Conservation (phyloP, 495 filamentous ascomycete species). For the Melanomma pulvis-pyrius region DNA sequence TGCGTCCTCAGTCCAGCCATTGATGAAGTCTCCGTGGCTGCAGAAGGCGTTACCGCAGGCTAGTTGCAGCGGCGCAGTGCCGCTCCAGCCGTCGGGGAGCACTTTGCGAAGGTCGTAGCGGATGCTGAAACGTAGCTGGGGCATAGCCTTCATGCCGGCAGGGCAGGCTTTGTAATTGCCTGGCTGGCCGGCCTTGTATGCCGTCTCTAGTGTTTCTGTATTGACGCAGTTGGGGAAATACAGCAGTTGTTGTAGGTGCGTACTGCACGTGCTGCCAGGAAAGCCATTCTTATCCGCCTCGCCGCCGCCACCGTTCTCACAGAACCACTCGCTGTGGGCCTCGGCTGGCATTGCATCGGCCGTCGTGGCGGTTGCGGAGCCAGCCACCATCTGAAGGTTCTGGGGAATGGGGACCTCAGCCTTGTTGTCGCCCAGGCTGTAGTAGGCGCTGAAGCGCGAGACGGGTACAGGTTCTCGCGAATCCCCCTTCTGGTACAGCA, state of each 20-base stretch:
- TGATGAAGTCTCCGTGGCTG: constrained; percentile 43
- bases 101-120: constrained; percentile 42
- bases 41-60: constrained; percentile 37
- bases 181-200: constrained; percentile 30
- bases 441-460: constrained; percentile 37
- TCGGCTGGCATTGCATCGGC: constrained; percentile 21
- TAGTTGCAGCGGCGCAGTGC: constrained; percentile 38
- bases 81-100: constrained; percentile 39
- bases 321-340: constrained; percentile 35
- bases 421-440: constrained; percentile 27
- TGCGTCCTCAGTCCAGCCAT: constrained; percentile 40
- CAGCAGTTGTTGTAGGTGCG: constrained; percentile 55
- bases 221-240: constrained; percentile 47
- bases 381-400: constrained; percentile 39
- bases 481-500: constrained; percentile 30
- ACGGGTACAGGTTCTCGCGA: constrained; percentile 34
- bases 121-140: constrained; percentile 43
- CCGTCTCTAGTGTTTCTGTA: constrained; percentile 30
- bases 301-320: constrained; percentile 29
- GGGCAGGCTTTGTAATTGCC: constrained; percentile 37
- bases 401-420: constrained; percentile 39
- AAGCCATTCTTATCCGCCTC: constrained; percentile 23
- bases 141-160: constrained; percentile 35
- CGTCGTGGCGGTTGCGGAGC: constrained; percentile 26
- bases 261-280: constrained; percentile 55